Evolutionary conservation across 306 rosid genomes (phyloP).

Genomic region (Mimosa pudica): DNA sequence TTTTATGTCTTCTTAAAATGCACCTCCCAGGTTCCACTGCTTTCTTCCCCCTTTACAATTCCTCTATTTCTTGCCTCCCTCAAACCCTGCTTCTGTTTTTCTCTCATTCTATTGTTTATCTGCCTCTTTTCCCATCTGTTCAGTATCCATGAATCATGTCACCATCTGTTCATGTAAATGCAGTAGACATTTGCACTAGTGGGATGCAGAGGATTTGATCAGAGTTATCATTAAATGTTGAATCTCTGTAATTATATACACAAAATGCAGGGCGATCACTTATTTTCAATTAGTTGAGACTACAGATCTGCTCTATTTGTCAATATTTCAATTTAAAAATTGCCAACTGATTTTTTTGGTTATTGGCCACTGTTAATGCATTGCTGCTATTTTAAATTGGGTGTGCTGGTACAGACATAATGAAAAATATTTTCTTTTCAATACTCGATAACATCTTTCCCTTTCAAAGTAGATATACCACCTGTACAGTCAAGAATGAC

Average conservation of each 20-base stretch:
- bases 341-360: not conserved
- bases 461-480: conserved; percentile 43
- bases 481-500: conserved; percentile 65
- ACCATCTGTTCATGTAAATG: not conserved
- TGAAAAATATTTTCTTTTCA: not conserved
- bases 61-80: not conserved
- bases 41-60: not conserved
- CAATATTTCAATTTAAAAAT: not conserved
- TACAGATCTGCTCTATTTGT: not conserved
- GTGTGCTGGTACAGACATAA: conserved; percentile 11
- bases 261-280: conserved; percentile 1
- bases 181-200: conserved; percentile 5
- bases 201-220: not conserved
- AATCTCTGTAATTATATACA: not conserved
- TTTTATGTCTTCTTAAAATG: not conserved
- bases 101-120: not conserved
- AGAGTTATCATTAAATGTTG: conserved; percentile 1
- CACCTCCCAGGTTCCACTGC: not conserved
- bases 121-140: not conserved
- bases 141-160: not conserved
- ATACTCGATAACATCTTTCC: conserved; percentile 29
- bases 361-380: not conserved
- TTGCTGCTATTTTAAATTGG: conserved; percentile 22
- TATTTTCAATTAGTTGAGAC: not conserved
- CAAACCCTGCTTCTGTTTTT: not conserved